Evolutionary conservation across 1,284 basidiomycete genomes (phyloP).

Genomic region (Nidula niveotomentosa): DNA sequence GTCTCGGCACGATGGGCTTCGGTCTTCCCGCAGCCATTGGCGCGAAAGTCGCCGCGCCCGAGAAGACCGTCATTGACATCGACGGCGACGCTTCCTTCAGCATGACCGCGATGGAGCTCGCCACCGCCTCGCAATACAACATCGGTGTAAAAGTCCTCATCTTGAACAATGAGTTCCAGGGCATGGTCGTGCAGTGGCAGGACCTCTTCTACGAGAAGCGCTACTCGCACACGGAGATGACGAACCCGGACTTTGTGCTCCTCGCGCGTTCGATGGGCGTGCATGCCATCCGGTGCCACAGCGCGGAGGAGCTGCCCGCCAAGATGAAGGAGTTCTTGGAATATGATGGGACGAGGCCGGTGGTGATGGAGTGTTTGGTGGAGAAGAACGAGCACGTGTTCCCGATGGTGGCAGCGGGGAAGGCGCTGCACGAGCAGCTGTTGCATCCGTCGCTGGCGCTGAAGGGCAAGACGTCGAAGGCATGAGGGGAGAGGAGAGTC

Average conservation of each 20-base stretch:
- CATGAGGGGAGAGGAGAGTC: neutral
- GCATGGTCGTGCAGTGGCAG: constrained; percentile 99
- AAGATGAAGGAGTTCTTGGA: constrained; percentile 99
- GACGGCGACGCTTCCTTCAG: constrained; percentile 98
- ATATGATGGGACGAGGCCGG: constrained; percentile 85
- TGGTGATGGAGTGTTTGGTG: constrained; percentile 90
- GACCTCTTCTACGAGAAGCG: constrained; percentile 96
- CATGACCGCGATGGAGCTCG: constrained; percentile 99
- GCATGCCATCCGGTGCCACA: constrained; percentile 82
- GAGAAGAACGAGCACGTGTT: constrained; percentile 92
- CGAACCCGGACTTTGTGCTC: constrained; percentile 91
- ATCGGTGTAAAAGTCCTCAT: constrained; percentile 95
- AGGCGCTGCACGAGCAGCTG: constrained; percentile 88
- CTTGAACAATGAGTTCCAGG: constrained; percentile 95
- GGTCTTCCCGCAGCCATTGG: constrained; percentile 94
- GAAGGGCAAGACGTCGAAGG: constrained; percentile 6
- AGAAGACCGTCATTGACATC: constrained; percentile 94
- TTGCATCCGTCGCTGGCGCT: constrained; percentile 51
- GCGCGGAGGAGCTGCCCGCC: constrained; percentile 75
- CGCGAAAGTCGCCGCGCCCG: constrained; percentile 93
- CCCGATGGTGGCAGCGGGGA: constrained; percentile 89
- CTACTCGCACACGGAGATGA: constrained; percentile 94
- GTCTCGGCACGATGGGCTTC: constrained; percentile 99
- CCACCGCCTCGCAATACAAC: constrained; percentile 87
- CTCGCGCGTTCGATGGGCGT: constrained; percentile 91